These are phyloP conservation scores for Chaetomium fimeti DNA, from an alignment of 495 filamentous ascomycete genomes.

Conservation along the genomic window DNA sequence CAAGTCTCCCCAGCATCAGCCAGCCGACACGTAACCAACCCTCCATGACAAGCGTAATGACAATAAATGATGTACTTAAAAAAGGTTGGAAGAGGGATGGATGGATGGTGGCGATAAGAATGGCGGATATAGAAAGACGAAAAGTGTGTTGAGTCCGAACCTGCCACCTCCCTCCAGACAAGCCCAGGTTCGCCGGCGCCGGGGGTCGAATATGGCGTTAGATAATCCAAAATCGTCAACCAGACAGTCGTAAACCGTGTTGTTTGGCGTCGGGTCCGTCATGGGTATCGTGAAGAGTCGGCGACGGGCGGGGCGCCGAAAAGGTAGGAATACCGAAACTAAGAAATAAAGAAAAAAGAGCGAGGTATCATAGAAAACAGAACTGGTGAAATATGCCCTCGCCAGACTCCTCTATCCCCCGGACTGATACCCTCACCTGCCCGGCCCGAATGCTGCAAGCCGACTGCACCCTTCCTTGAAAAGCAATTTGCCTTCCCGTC, in stretches of 20 bases:
- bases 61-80: slow-evolving; percentile 1
- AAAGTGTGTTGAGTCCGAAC: background rate
- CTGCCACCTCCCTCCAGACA: background rate
- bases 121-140: background rate
- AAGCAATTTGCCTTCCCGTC: slow-evolving; percentile 1
- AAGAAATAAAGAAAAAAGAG: slow-evolving; percentile 20
- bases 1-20: background rate
- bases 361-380: slow-evolving; percentile 25
- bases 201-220: background rate
- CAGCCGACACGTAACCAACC: background rate
- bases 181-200: background rate
- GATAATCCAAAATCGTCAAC: background rate
- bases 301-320: background rate
- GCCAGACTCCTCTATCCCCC: slow-evolving; percentile 38
- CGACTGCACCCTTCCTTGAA: slow-evolving; percentile 1
- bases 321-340: slow-evolving; percentile 17
- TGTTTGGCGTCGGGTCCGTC: background rate
- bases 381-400: slow-evolving; percentile 18
- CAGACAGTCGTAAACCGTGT: background rate
- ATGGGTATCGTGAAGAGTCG: background rate
- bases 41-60: background rate
- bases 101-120: background rate
- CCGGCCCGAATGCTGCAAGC: slow-evolving; percentile 8
- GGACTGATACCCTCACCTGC: slow-evolving; percentile 8
- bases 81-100: background rate